phyloP scores from a whole-genome alignment of 1,284 basidiomycete species.

The Moesziomyces sp. region DNA sequence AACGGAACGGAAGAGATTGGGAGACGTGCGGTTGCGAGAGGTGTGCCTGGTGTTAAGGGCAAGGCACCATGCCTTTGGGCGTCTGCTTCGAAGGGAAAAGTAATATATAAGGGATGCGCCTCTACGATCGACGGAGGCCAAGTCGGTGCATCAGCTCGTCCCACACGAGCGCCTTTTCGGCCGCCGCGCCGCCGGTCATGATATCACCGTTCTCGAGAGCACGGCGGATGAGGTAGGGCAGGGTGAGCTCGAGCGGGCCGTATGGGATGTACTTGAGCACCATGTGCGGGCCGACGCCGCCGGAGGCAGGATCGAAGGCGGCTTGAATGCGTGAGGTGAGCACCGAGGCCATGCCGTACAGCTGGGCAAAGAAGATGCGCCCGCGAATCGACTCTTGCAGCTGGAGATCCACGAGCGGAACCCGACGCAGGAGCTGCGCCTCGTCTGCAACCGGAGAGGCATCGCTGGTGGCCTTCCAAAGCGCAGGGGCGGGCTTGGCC shows the following conservation, averaged over 20 bases:
- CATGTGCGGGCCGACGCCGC: conserved; percentile 71
- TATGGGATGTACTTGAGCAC: conserved; percentile 64
- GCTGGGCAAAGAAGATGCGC: conserved; percentile 80
- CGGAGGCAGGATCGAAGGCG: conserved; percentile 75
- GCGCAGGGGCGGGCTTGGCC: conserved; percentile 67
- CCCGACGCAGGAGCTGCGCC: conserved; percentile 11
- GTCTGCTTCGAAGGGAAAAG: not conserved
- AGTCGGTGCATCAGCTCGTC: conserved; percentile 44
- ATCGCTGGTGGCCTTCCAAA: conserved; percentile 32
- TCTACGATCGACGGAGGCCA: conserved; percentile 30
- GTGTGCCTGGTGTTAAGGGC: conserved; percentile 44
- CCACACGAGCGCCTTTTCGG: conserved; percentile 43
- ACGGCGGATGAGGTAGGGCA: conserved; percentile 79
- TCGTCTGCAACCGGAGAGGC: conserved; percentile 7
- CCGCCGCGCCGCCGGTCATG: conserved; percentile 73
- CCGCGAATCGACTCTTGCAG: conserved; percentile 75
- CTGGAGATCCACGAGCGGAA: conserved; percentile 40
- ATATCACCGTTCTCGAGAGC: conserved; percentile 83
- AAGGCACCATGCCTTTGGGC: conserved; percentile 34
- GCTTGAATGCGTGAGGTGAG: conserved; percentile 77
- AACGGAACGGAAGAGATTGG: conserved; percentile 3
- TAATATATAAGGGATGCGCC: not conserved
- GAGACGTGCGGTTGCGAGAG: not conserved
- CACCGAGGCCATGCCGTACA: conserved; percentile 82
- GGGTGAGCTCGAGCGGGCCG: conserved; percentile 70